Evolutionary conservation across 257 asterid genomes (phyloP).

Genomic region (Nyctanthes arbortristis): DNA sequence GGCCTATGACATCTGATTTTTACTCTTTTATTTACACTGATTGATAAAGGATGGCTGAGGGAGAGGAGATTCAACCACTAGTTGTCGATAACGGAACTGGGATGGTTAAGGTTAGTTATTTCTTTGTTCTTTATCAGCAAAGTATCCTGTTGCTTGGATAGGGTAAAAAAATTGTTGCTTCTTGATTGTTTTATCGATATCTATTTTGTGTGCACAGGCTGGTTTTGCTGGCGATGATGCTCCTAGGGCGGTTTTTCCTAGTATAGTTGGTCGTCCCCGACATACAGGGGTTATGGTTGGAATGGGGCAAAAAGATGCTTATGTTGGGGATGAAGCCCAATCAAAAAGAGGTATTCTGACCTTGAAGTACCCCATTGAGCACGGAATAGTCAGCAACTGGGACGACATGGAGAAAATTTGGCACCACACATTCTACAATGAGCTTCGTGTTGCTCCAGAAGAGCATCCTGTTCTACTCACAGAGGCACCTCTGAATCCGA

Average conservation of each 20-base stretch:
- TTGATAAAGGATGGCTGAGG: conserved; percentile 34
- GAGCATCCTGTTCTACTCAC: conserved; percentile 52
- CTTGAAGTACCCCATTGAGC: conserved; percentile 49
- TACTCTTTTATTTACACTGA: not conserved
- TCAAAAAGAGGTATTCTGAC: conserved; percentile 47
- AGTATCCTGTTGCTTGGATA: not conserved
- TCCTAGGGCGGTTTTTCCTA: conserved; percentile 50
- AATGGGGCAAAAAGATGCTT: conserved; percentile 52
- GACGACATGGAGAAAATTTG: conserved; percentile 60
- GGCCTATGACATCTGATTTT: not conserved
- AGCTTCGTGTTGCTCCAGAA: conserved; percentile 54
- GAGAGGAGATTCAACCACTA: conserved; percentile 47
- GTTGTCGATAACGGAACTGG: conserved; percentile 50
- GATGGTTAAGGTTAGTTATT: conserved; percentile 40
- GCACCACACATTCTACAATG: conserved; percentile 51
- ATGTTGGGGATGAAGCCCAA: conserved; percentile 52
- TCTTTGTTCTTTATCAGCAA: not conserved
- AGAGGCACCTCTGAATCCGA: conserved; percentile 53
- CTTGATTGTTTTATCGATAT: not conserved
- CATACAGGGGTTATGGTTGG: conserved; percentile 52
- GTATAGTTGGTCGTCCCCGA: conserved; percentile 47
- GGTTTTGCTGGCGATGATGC: conserved; percentile 57
- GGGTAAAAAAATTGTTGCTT: not conserved
- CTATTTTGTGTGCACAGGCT: conserved; percentile 23
- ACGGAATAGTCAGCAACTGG: conserved; percentile 54